Base-by-base conservation (phyloP, 1,284 basidiomycete species). In the Ganoderma lingzhi region DNA sequence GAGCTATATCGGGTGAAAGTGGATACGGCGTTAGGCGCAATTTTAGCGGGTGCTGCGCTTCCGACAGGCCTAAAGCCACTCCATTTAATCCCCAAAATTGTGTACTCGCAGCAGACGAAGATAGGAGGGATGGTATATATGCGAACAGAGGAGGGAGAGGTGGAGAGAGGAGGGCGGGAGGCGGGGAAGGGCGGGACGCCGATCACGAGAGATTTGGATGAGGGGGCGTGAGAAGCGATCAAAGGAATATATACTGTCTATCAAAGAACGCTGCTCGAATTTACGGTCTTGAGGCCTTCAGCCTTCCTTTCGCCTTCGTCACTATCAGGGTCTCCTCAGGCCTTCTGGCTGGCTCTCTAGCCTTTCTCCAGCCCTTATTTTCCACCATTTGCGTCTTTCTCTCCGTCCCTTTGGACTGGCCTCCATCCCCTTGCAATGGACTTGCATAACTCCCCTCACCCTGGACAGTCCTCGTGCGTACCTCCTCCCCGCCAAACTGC, bases 371-470 rank as follows among this genome's bases (percentile, higher is more conserved):
- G 39, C 48, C 32, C 44, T 64, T 66, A 37, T 58, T 35, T 23
- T 66, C 53, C 44, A 59, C 64, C 44, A 23, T 51, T 28, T 64
- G 59, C n/a, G 14, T n/a, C 53, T 51, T 67, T 19, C 59, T 60
- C 53, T 51, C 68, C 14, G 61, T 60, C 60, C 56, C 65, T 60
- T 73, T 77, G 77, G 80, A 76, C 81, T 75, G 79, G 80, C 74
- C 74, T 79, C 79, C 76, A 75, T 74, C 28, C 74, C 75, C 71
- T 35, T 78, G 76, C 76, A 74, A 76, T 77, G 79, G 75, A 78
- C 73, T 68, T 69, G 65, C 68, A 76, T 41, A 71, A n/a, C n/a
- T 70, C 71, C 72, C 56, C 69, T 63, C 74, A 75, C 67, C 72
- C 71, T 72, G 76, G 76, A 74, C 74, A 77, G 69, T 71, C 77